Conservation (phyloP, 192 early-diverging fungal genomes). For the Podila verticillata region DNA sequence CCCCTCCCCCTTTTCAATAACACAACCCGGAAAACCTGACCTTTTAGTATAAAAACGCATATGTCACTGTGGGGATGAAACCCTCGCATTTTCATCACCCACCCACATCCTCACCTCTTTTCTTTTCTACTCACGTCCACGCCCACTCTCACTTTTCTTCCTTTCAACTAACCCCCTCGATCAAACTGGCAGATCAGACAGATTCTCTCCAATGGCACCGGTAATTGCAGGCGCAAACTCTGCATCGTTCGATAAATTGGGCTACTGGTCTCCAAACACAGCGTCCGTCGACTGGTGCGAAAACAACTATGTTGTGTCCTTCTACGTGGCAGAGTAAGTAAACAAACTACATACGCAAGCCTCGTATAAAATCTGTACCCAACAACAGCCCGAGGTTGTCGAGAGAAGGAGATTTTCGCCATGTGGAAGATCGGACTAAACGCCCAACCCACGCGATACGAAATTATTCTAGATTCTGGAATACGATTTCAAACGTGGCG, state of each 20-base stretch:
- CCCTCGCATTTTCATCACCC: neutral
- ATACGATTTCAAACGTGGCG: conserved; percentile 71
- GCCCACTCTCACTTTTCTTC: neutral
- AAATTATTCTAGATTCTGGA: conserved; percentile 55
- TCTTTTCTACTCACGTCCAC: neutral
- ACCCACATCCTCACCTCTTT: too few species aligned
- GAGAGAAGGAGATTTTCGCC: neutral
- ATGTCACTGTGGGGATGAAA: too few species aligned
- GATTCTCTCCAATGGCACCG: neutral
- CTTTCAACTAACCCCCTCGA: too few species aligned
- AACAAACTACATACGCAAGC: too few species aligned
- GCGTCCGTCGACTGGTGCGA: conserved; percentile 51
- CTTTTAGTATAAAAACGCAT: too few species aligned
- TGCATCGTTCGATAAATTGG: conserved; percentile 5
- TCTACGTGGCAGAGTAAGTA: conserved; percentile 63
- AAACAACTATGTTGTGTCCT: conserved; percentile 56
- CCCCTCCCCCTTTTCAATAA: too few species aligned
- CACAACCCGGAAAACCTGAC: too few species aligned
- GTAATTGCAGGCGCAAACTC: neutral
- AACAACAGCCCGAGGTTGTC: too few species aligned
- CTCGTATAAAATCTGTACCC: too few species aligned
- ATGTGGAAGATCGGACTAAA: neutral
- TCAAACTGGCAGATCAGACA: neutral
- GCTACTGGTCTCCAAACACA: conserved; percentile 41
- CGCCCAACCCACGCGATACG: neutral